Evolutionary conservation across 768 basidiomycete genomes (phyloP), one percentile per base, ranked within the genome.

Genomic region (Suillus bovinus): DNA sequence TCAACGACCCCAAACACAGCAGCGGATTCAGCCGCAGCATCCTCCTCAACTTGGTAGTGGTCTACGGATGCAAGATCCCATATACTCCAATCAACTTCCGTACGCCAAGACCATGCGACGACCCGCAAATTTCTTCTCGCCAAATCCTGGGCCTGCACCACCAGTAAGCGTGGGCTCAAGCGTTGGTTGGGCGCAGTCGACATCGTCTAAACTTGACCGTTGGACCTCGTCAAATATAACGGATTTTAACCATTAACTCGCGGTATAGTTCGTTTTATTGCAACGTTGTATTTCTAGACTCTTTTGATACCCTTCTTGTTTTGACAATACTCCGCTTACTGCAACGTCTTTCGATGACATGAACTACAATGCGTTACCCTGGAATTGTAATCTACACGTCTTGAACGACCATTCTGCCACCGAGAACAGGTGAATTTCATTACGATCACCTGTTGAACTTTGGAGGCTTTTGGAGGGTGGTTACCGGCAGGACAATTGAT

Each of bases 41-140:
- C 70, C 55, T 56, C 66, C 84, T 63, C 84, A 81, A 42, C 80
- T 79, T n/a, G 78, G 38, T 27, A 29, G 55, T 29, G 34, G 76
- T 17, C 79, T 82, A 75, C 80, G 85, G 20, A 76, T 82, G 67
- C 85, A 80, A 29, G 83, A 80, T 9, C 82, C 81, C 38, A 56
- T 56, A 27, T 56, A 56, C 17, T 56, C 55, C 27, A 56, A 56
- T 24, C 55, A 56, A 6, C 36, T 56, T 11, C 39, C 55, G 11
- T 56, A 56, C 4, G 24, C 55, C 17, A 66, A 79, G 76, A 39
- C 55, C 11, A 56, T 56, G 16, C 79, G 86, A 64, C 78, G 87
- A 67, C 76, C 55, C 86, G 13, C 83, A 81, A 54, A 87, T 87
- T 75, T 88, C 88, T 70, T 64, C 71, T 60, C 63, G 74, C 55